Percentiles rank a stretch among this genome's conserved stretches.
phyloP scores from a whole-genome alignment of 768 basidiomycete genomes.

The Plicaturopsis crispa region DNA sequence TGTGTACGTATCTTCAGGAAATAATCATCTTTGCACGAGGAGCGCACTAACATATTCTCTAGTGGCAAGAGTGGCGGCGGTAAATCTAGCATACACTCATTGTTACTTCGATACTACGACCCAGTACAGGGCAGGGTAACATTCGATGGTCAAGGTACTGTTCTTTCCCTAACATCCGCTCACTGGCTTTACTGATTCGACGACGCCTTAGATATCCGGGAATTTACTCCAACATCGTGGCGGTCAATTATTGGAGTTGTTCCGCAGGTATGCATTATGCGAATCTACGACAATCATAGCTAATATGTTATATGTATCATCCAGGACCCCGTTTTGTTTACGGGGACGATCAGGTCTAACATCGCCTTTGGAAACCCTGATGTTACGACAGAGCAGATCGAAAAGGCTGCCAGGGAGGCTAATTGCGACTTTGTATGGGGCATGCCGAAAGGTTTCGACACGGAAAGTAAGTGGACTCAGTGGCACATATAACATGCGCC shows the following conservation, averaged over 20 bases:
- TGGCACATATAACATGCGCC: constrained; percentile 1
- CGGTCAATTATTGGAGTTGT: constrained; percentile 87
- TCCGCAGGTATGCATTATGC: constrained; percentile 57
- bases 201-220: constrained; percentile 66
- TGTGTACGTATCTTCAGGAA: constrained; percentile 55
- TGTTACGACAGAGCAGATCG: constrained; percentile 77
- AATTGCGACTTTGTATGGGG: constrained; percentile 97
- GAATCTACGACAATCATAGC: not conserved
- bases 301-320: not conserved
- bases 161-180: not conserved
- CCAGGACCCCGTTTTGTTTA: constrained; percentile 80
- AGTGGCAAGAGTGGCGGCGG: constrained; percentile 93
- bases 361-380: constrained; percentile 80
- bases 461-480: constrained; percentile 54
- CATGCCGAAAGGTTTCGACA: constrained; percentile 91
- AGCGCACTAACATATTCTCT: constrained; percentile 6
- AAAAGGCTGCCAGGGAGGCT: constrained; percentile 81
- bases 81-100: constrained; percentile 86
- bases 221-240: constrained; percentile 84
- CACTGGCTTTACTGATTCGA: not conserved
- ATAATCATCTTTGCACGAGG: not conserved
- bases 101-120: constrained; percentile 86
- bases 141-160: constrained; percentile 75
- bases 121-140: constrained; percentile 77
- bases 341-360: constrained; percentile 90